Evolutionary conservation across 306 rosid species (phyloP).

Genomic region (Vicia villosa): DNA sequence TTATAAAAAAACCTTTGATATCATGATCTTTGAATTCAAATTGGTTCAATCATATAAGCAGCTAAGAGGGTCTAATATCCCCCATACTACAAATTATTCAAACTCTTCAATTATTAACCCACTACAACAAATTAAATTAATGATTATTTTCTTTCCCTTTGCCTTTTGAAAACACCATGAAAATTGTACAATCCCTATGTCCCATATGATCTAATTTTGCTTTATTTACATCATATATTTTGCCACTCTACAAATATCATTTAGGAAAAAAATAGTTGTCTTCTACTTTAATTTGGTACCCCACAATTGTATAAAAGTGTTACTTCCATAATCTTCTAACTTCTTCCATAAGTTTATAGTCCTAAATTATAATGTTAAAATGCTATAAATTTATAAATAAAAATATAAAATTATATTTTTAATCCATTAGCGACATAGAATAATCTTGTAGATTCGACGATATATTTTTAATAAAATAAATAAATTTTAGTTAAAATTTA

Average conservation of each 20-base stretch:
- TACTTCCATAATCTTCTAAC: conserved; percentile 32
- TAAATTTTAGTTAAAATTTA: neutral
- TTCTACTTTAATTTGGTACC: conserved; percentile 38
- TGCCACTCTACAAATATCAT: conserved; percentile 18
- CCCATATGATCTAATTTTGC: conserved; percentile 42
- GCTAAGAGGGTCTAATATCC: conserved; percentile 36
- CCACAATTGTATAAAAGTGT: conserved; percentile 36
- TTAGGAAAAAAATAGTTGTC: conserved; percentile 21
- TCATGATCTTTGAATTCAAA: conserved; percentile 36
- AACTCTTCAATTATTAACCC: conserved; percentile 40
- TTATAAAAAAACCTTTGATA: conserved; percentile 20
- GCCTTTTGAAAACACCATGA: conserved; percentile 37
- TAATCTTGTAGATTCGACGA: too few species aligned
- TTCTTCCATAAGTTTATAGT: conserved; percentile 9
- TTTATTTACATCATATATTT: conserved; percentile 28
- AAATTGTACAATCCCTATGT: conserved; percentile 36
- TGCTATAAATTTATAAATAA: conserved; percentile 2
- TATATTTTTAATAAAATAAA: too few species aligned
- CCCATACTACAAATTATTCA: conserved; percentile 30
- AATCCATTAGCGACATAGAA: too few species aligned
- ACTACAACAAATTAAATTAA: conserved; percentile 30
- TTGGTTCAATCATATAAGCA: conserved; percentile 39
- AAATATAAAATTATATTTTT: neutral
- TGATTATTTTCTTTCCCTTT: conserved; percentile 34
- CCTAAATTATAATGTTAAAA: conserved; percentile 14